phyloP scores from a whole-genome alignment of 2,329 filamentous ascomycete genomes.

The Pseudogymnoascus sp. region DNA sequence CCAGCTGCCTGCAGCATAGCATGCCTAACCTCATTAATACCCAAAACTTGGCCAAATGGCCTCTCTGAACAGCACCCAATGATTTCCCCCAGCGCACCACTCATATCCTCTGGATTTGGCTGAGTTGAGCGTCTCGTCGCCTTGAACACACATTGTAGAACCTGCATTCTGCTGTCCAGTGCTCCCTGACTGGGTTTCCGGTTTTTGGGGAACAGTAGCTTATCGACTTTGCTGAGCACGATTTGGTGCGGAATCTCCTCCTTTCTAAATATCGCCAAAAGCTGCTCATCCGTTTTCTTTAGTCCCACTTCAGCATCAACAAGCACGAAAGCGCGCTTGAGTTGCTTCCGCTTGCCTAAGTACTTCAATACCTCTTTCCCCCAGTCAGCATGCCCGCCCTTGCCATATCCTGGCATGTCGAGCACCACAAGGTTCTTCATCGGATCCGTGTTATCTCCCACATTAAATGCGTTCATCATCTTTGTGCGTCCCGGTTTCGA shows the following conservation, averaged over 20 bases:
- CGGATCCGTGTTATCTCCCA: conserved; percentile 34
- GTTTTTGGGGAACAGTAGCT: conserved; percentile 34
- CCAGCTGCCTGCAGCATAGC: conserved; percentile 55
- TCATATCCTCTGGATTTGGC: conserved; percentile 30
- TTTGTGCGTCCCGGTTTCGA: conserved; percentile 52
- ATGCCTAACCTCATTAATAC: conserved; percentile 54
- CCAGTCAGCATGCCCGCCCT: conserved; percentile 52
- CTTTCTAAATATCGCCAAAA: conserved; percentile 47
- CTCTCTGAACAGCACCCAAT: conserved; percentile 48
- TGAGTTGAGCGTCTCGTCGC: conserved; percentile 34
- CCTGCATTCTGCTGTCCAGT: conserved; percentile 27
- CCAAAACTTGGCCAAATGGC: conserved; percentile 40
- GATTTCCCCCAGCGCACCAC: conserved; percentile 47
- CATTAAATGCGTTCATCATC: conserved; percentile 58
- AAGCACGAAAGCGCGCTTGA: conserved; percentile 52
- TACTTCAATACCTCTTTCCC: conserved; percentile 62
- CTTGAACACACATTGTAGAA: conserved; percentile 32
- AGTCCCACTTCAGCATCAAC: conserved; percentile 55
- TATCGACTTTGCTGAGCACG: conserved; percentile 58
- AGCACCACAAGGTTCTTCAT: conserved; percentile 44
- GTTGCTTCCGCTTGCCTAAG: conserved; percentile 49
- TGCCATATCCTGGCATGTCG: conserved; percentile 65
- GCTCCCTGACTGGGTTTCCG: conserved; percentile 25
- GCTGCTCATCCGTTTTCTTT: conserved; percentile 48
- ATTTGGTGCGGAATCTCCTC: conserved; percentile 55